These are phyloP conservation scores for Akanthomyces dipterigenus DNA, from an alignment of 2,329 filamentous ascomycete genomes.

Conservation along the genomic window DNA sequence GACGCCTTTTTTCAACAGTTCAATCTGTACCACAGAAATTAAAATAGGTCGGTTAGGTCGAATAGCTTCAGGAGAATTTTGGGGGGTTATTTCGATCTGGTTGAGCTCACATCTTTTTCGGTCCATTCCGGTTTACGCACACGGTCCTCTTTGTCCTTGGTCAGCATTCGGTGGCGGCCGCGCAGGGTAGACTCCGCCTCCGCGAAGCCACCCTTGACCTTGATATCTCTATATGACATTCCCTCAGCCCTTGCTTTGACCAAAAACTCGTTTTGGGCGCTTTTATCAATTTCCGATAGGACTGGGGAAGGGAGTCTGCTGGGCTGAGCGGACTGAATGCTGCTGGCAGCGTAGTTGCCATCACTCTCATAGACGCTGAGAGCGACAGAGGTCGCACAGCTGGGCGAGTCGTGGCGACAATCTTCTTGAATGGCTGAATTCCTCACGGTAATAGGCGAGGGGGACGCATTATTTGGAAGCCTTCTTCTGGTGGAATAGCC, in stretches of 20 bases:
- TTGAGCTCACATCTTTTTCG: slow-evolving; percentile 52
- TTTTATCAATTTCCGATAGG: neutral
- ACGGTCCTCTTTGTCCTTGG: slow-evolving; percentile 54
- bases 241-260: slow-evolving; percentile 48
- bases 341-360: neutral
- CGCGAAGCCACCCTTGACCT: slow-evolving; percentile 42
- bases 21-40: slow-evolving; percentile 28
- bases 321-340: neutral
- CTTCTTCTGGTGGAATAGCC: neutral
- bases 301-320: slow-evolving; percentile 1
- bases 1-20: slow-evolving; percentile 39
- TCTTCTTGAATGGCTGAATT: too few species aligned
- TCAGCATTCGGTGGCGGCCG: slow-evolving; percentile 59
- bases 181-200: slow-evolving; percentile 69
- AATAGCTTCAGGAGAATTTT: neutral
- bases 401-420: neutral
- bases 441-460: neutral
- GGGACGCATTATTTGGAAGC: neutral
- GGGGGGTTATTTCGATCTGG: neutral
- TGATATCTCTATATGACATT: slow-evolving; percentile 60
- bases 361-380: slow-evolving; percentile 3
- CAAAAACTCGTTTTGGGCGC: slow-evolving; percentile 31
- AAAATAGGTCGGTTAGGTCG: slow-evolving; percentile 1
- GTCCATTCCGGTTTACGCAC: slow-evolving; percentile 62
- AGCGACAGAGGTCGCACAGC: neutral